A percentile compares a stretch with the other conserved stretches of the same genome.
These are phyloP conservation scores for Calophaca sinica DNA, from an alignment of 306 rosid genomes.

Conservation along the genomic window DNA sequence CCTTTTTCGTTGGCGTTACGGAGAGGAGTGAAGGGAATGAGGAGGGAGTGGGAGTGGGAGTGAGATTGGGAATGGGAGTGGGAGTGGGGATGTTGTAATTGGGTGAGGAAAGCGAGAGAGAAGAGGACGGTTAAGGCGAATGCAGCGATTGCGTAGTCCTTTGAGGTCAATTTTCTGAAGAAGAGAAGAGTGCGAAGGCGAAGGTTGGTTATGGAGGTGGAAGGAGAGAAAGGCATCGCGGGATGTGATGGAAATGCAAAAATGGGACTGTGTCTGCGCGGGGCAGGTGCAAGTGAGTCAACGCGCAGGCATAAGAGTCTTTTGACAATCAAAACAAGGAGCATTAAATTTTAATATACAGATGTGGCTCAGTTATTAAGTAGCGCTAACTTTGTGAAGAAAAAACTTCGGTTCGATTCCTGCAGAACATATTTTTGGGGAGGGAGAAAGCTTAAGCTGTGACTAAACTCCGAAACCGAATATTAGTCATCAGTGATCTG, in stretches of 20 bases:
- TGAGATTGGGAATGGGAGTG: too few relatives aligned
- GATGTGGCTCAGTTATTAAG: too few relatives aligned
- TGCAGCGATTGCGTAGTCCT: constrained; percentile 60
- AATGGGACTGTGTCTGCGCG: not conserved
- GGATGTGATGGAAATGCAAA: not conserved
- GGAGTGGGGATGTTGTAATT: constrained; percentile 9
- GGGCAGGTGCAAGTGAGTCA: not conserved
- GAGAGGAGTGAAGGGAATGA: constrained; percentile 73
- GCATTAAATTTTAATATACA: too few relatives aligned
- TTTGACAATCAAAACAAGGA: too few relatives aligned
- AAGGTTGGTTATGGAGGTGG: constrained; percentile 34
- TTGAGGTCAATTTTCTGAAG: constrained; percentile 65
- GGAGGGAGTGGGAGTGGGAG: not conserved
- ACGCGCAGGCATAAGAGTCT: not conserved
- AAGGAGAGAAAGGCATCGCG: constrained; percentile 32
- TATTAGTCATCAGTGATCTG: too few relatives aligned
- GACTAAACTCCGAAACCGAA: too few relatives aligned
- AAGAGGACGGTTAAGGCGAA: constrained; percentile 54
- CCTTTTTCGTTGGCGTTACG: constrained; percentile 59
- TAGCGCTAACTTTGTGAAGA: too few relatives aligned
- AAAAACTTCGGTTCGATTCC: too few relatives aligned
- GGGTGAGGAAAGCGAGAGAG: constrained; percentile 54
- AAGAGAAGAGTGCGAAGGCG: constrained; percentile 52
- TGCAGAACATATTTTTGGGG: too few relatives aligned
- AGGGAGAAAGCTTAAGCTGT: too few relatives aligned